Conservation (phyloP, 2,329 filamentous ascomycete species). For the Orbilia quercus region DNA sequence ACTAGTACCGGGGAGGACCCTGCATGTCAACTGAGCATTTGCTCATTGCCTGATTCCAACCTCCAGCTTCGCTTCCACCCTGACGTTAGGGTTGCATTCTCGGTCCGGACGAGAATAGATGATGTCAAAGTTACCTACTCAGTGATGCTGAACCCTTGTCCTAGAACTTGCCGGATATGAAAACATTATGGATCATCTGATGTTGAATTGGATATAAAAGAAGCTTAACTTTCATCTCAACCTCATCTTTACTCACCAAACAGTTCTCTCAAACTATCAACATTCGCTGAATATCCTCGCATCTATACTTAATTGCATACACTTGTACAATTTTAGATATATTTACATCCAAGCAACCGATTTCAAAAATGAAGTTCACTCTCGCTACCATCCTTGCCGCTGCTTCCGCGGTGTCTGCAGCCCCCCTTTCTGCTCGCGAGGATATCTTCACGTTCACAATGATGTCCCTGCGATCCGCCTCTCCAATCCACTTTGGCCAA, state of each 20-base stretch:
- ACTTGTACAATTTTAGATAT: not conserved
- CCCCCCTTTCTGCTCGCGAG: constrained; percentile 15
- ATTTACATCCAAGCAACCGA: no score
- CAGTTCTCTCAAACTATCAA: constrained; percentile 25
- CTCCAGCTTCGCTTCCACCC: constrained; percentile 4
- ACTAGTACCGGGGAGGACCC: constrained; percentile 13
- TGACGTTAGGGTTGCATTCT: constrained; percentile 48
- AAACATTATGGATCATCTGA: constrained; percentile 14
- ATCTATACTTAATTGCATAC: not conserved
- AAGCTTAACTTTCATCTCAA: constrained; percentile 11
- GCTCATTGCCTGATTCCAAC: constrained; percentile 14
- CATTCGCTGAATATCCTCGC: constrained; percentile 21
- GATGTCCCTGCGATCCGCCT: constrained; percentile 63
- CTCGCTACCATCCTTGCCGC: constrained; percentile 48
- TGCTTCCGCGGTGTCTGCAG: constrained; percentile 37
- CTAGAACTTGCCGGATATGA: constrained; percentile 12
- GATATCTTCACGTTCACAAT: constrained; percentile 30
- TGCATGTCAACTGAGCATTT: constrained; percentile 2
- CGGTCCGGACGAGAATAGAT: constrained; percentile 23
- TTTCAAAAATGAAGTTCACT: constrained; percentile 50
- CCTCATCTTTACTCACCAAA: constrained; percentile 22
- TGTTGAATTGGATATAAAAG: constrained; percentile 41
- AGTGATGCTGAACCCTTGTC: constrained; percentile 19
- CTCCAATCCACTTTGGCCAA: constrained; percentile 66
- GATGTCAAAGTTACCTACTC: constrained; percentile 36